These are phyloP conservation scores for Fusarium sp. DNA, from an alignment of 2,329 filamentous ascomycete species.

Conservation along the genomic window DNA sequence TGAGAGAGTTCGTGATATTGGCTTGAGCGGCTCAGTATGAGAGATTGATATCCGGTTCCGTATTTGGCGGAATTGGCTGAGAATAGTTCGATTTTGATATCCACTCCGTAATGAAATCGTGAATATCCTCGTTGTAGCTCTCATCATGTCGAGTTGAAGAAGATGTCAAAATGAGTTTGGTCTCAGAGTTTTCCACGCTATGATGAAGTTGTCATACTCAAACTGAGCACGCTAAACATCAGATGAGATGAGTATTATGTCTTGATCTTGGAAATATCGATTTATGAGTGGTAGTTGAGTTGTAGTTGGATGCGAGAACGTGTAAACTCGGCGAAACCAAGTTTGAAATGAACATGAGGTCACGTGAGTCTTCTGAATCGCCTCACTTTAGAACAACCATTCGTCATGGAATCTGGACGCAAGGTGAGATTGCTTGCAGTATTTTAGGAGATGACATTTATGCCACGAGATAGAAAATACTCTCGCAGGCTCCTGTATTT, in stretches of 20 bases:
- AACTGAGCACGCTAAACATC: not conserved
- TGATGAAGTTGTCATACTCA: not conserved
- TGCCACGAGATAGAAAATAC: slow-evolving; percentile 1
- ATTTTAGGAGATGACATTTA: not conserved
- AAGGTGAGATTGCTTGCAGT: not conserved
- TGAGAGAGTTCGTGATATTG: not conserved
- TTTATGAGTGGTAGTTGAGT: not conserved
- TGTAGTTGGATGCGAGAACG: not conserved
- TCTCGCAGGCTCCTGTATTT: not conserved
- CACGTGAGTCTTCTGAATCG: slow-evolving; percentile 32
- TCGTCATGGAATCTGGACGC: not conserved
- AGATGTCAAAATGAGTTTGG: not conserved
- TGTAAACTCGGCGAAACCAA: slow-evolving; percentile 4
- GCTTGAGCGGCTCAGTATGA: not conserved
- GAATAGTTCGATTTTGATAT: not conserved
- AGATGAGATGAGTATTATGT: not conserved
- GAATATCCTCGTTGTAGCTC: slow-evolving; percentile 10
- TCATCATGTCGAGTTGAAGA: slow-evolving; percentile 7
- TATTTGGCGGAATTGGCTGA: not conserved
- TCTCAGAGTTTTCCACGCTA: not conserved
- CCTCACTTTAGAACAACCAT: not conserved
- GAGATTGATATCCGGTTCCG: not conserved
- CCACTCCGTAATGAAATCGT: not conserved
- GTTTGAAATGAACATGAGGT: slow-evolving; percentile 14
- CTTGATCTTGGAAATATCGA: accelerated